These are phyloP conservation scores for Cicer pinnatifidum DNA, from an alignment of 306 rosid species.

Conservation along the genomic window DNA sequence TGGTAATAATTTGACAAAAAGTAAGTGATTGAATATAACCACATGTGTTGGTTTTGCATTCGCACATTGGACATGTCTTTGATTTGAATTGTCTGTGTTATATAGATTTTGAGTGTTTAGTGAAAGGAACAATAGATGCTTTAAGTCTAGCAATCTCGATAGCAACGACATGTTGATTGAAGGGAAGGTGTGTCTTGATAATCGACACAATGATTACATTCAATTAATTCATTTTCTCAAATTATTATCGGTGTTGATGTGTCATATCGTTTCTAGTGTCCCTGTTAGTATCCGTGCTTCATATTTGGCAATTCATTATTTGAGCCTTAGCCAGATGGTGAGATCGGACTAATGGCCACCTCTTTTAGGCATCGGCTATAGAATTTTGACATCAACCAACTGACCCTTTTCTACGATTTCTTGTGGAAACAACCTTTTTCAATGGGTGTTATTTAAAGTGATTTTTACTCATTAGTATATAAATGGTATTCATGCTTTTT, in stretches of 20 bases:
- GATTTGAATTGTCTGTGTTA: too few species aligned
- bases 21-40: too few species aligned
- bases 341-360: neutral
- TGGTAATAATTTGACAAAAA: too few species aligned
- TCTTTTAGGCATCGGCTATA: neutral
- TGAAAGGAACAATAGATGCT: neutral
- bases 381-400: neutral
- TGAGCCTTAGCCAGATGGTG: conserved; percentile 5
- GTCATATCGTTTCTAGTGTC: too few species aligned
- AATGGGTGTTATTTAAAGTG: neutral
- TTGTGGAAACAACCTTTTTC: neutral
- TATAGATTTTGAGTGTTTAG: neutral
- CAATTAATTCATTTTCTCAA: too few species aligned
- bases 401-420: neutral
- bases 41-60: too few species aligned
- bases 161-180: too few species aligned
- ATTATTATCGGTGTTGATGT: too few species aligned
- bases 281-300: too few species aligned
- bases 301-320: neutral
- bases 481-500: conserved; percentile 4
- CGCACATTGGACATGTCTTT: too few species aligned
- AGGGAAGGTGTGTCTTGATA: too few species aligned
- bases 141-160: neutral
- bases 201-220: too few species aligned
- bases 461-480: neutral